phyloP scores from a whole-genome alignment of 1,284 basidiomycete genomes.

The Stygiomarasmius scandens region DNA sequence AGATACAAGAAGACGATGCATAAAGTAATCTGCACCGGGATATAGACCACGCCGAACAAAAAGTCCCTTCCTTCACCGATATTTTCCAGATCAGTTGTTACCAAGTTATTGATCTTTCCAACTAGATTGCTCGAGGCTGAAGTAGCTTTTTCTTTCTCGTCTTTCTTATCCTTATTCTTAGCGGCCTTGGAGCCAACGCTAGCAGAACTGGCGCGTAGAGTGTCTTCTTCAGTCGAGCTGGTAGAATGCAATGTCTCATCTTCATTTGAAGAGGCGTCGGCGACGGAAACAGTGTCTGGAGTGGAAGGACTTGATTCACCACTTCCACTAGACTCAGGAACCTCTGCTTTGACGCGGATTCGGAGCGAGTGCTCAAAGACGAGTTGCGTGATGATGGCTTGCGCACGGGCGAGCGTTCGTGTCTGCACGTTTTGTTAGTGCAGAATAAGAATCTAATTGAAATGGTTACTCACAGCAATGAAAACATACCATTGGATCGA shows the following conservation, averaged over 20 bases:
- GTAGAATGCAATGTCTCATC: constrained; percentile 8
- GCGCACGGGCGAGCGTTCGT: constrained; percentile 23
- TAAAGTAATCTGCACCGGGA: constrained; percentile 47
- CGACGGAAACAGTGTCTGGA: constrained; percentile 9
- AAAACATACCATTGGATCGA: constrained; percentile 42
- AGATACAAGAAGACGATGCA: constrained; percentile 45
- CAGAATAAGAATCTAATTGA: neutral
- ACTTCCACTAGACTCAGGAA: constrained; percentile 16
- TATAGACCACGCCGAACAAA: constrained; percentile 38
- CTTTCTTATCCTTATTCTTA: neutral
- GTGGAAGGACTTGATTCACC: constrained; percentile 16
- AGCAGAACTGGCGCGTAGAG: constrained; percentile 10
- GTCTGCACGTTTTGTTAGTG: constrained; percentile 14
- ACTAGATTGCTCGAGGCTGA: constrained; percentile 18
- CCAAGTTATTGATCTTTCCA: constrained; percentile 25
- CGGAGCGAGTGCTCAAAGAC: constrained; percentile 62
- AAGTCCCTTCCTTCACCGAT: constrained; percentile 43
- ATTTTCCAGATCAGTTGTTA: constrained; percentile 39
- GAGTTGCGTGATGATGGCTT: constrained; percentile 58
- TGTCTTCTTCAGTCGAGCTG: constrained; percentile 1
- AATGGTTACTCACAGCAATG: constrained; percentile 28
- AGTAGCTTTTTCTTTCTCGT: constrained; percentile 1
- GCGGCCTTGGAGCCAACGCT: constrained; percentile 11
- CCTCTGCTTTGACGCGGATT: constrained; percentile 52
- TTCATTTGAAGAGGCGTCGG: neutral